These are phyloP conservation scores for Arabidopsis thaliana DNA, from an alignment of 345 rosid species.

Conservation along the genomic window DNA sequence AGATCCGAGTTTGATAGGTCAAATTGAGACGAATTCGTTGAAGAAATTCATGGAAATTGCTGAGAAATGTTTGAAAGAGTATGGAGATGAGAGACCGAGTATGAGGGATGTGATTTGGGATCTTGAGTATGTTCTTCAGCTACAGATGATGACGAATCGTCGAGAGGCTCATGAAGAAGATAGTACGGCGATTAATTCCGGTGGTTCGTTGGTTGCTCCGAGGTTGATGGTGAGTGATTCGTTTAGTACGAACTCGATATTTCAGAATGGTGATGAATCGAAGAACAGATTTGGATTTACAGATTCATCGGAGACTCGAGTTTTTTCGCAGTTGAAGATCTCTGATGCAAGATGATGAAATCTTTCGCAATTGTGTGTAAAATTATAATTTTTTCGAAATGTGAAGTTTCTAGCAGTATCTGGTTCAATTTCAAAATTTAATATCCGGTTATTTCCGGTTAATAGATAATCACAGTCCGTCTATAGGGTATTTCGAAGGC, in stretches of 20 bases:
- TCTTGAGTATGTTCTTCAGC: conserved; percentile 35
- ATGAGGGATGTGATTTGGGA: conserved; percentile 69
- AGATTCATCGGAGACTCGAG: conserved; percentile 12
- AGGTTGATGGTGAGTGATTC: conserved; percentile 12
- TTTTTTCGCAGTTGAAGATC: not conserved
- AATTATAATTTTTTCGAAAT: not conserved
- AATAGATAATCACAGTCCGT: not conserved
- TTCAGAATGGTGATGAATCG: not conserved
- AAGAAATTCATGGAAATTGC: conserved; percentile 57
- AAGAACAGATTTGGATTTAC: not conserved
- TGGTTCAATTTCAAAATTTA: not conserved
- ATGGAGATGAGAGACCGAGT: conserved; percentile 53
- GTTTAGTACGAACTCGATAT: not conserved
- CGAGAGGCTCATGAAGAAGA: conserved; percentile 44
- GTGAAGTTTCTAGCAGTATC: not conserved
- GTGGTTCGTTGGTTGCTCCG: conserved; percentile 27
- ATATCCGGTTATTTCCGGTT: not conserved
- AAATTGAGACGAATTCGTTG: conserved; percentile 21
- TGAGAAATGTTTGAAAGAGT: conserved; percentile 67
- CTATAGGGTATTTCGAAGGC: too few relatives aligned
- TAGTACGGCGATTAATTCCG: conserved; percentile 22
- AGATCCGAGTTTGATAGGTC: conserved; percentile 33
- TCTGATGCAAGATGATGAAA: not conserved
- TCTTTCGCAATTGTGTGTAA: not conserved
- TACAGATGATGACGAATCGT: conserved; percentile 31